phyloP scores from a whole-genome alignment of 495 filamentous ascomycete species.

The Xylaria intraflava region DNA sequence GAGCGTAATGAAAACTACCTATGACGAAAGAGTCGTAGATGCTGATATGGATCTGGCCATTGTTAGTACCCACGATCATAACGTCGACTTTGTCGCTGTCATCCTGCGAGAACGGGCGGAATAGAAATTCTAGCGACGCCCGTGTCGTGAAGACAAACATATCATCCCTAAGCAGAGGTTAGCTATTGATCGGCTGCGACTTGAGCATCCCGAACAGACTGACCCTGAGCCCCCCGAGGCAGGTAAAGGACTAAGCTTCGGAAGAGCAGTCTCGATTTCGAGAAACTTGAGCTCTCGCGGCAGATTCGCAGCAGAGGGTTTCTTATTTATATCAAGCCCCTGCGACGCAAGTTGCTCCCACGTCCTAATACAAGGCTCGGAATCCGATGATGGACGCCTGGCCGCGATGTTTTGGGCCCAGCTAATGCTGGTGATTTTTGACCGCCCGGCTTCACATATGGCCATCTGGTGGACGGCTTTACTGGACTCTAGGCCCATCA shows the following conservation, averaged over 20 bases:
- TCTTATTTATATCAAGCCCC: conserved; percentile 22
- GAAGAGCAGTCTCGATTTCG: conserved; percentile 73
- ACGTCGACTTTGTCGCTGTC: conserved; percentile 73
- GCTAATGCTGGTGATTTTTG: conserved; percentile 57
- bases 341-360: conserved; percentile 32
- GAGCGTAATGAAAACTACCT: conserved; percentile 52
- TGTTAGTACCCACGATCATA: conserved; percentile 68
- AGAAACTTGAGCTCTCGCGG: conserved; percentile 69
- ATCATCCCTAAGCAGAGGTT: conserved; percentile 48
- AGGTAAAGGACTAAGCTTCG: conserved; percentile 67
- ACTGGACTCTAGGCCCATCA: conserved; percentile 67
- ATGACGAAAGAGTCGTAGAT: conserved; percentile 90
- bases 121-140: conserved; percentile 62
- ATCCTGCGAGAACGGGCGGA: conserved; percentile 53
- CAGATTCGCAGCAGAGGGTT: conserved; percentile 48
- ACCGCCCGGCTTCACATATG: conserved; percentile 30
- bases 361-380: background rate
- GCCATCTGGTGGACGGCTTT: conserved; percentile 69
- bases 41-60: conserved; percentile 72
- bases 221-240: conserved; percentile 52
- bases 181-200: background rate
- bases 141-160: conserved; percentile 60
- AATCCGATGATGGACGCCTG: conserved; percentile 22
- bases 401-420: conserved; percentile 66
- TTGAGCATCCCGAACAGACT: conserved; percentile 15